These are phyloP conservation scores for Haplosporangium sp. DNA, from an alignment of 371 early-diverging fungal genomes.

Conservation along the genomic window DNA sequence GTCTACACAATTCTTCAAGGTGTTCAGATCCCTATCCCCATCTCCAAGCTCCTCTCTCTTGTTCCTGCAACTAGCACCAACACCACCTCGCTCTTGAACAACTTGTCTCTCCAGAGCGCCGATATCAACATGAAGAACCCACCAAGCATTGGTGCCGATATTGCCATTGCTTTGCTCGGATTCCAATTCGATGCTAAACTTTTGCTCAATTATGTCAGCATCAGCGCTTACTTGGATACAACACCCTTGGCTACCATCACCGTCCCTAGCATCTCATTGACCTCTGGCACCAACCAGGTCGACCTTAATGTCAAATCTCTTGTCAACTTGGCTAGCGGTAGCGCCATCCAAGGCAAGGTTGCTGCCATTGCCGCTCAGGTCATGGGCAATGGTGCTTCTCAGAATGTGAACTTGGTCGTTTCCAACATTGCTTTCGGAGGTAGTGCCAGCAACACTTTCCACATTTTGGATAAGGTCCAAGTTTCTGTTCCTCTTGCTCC, in stretches of 20 bases:
- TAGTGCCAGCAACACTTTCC: conserved; percentile 35
- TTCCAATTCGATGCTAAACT: conserved; percentile 50
- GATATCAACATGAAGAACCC: conserved; percentile 56
- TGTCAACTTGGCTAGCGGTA: conserved; percentile 30
- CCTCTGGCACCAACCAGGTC: conserved; percentile 50
- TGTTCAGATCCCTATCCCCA: conserved; percentile 42
- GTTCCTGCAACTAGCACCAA: conserved; percentile 22
- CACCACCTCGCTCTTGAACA: conserved; percentile 37
- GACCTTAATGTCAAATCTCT: conserved; percentile 31
- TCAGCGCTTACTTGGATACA: conserved; percentile 49
- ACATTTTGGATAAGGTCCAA: conserved; percentile 49
- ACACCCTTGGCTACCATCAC: conserved; percentile 46
- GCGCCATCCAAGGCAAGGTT: conserved; percentile 46
- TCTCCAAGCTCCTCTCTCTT: conserved; percentile 45
- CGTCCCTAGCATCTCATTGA: conserved; percentile 38
- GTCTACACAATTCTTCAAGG: conserved; percentile 41
- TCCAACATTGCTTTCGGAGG: conserved; percentile 54
- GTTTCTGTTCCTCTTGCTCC: conserved; percentile 49
- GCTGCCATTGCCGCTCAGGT: conserved; percentile 47
- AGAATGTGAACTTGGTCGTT: conserved; percentile 44
- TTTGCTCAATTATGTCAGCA: conserved; percentile 49
- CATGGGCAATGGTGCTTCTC: conserved; percentile 32
- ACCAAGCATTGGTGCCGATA: conserved; percentile 54
- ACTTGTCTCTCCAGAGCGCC: conserved; percentile 37
- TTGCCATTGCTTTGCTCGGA: conserved; percentile 38